Base-by-base conservation (phyloP, 2,329 filamentous ascomycete genomes). In the Mariannaea elegans region DNA sequence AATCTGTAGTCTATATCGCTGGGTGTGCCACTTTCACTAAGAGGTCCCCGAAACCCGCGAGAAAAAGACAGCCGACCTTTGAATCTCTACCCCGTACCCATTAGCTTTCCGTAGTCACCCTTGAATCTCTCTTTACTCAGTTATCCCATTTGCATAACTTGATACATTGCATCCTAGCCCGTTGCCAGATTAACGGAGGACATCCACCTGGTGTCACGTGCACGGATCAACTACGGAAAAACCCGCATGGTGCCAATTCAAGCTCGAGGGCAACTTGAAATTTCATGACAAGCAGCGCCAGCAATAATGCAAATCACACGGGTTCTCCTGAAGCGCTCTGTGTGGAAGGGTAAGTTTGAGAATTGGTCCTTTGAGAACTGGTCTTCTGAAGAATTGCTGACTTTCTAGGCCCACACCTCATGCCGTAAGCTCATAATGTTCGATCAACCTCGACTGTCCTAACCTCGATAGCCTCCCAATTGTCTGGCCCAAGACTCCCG, bases 331-430 rank as follows among this genome's bases (percentile, higher is more conserved):
- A 88, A 88, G 79, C 89, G 92, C 69, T 95, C 92, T 48, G 89
- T 94, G 72, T 96, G 92, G 92, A 96, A 96, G 84, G 92, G 92
- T 93, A 78, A 67, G 78, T 59, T 14, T 32, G 23, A 18, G 21
- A 10, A 46, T 13, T 38, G 9, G 8, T 34, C 23, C 16, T 59
- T 14, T 32, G 23, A 18, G 21, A 10, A 46, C 10, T 38, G 9
- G 8, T 34, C 23, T n/a, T n/a, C n/a, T n/a, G n/a, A 18, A n/a
- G 5, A 52, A 46, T 62, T 27, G 50, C 59, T 75, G 64, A 75
- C 66, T 3, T 54, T 9, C 39, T 14, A 84, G 82, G 82, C 49
- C 82, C 82, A 46, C 78, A 84, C 72, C 81, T 84, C 64, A 81
- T 84, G 50, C 82, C 82, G 82, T 84, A 81, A 80, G 81, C 24